Evolutionary conservation across 805 yeast species (phyloP), one percentile per base, ranked within the genome.

Genomic region (Candida multigemmis): DNA sequence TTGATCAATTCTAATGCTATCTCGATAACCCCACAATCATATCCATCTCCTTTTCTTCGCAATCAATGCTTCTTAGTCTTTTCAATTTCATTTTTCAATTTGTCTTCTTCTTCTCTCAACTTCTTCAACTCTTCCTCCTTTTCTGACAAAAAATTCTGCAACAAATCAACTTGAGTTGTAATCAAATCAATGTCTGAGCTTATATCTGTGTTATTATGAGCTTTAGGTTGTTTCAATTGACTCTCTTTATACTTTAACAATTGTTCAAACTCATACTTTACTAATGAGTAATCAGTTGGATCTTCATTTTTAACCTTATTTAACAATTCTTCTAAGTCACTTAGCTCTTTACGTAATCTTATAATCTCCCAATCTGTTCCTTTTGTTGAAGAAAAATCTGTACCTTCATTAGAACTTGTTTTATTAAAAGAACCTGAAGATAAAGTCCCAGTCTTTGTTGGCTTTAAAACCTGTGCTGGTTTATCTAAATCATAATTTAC

Each of bases 301-400:
- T 49, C 33, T 28, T 41, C 40, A 26, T 40, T 31, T 24, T 48
- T 53, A 3, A 82, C 77, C 32, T 70, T 66, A 6, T 56, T 60
- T 30, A 82, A 67, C 39, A 75, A 65, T n/a, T 61, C 53, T 41
- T 86, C 94, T 25, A 87, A 54, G 35, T 82, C 83, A 8, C 75
- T 66, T 34, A 89, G 62, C 47, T 86, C 89, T 35, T 87, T 71
- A 54, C 76, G 75, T 38, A 86, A 66, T 40, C 91, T 69, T 10
- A 80, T 93, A 43, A 80, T 85, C 50, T 87, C 96, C 94, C 96
- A 85, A 44, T 86, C 95, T 2, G 85, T 75, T n/a, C 78, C 86
- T 41, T 71, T 70, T 4, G 74, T 77, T 1, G 74, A 66, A 4
- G 79, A 70, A 46, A 80, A 79, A 47, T 83, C 87, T 0, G 86